These are phyloP conservation scores for Knoxdaviesia capensis DNA, from an alignment of 2,329 filamentous ascomycete species.

Conservation along the genomic window DNA sequence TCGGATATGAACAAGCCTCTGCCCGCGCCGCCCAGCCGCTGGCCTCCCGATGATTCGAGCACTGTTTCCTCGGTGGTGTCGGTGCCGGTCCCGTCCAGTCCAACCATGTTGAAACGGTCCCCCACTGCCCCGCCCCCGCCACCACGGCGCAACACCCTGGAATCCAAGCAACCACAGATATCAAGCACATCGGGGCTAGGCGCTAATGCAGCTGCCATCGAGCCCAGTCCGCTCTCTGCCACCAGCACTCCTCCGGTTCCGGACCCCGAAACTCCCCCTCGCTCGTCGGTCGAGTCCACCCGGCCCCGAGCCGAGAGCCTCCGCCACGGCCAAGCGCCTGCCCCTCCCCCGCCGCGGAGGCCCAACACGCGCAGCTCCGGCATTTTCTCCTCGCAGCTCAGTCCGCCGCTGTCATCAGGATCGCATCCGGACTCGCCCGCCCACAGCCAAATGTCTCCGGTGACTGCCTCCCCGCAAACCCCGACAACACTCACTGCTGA, in stretches of 20 bases:
- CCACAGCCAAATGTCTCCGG: neutral
- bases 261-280: slow-evolving; percentile 19
- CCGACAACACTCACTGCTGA: neutral
- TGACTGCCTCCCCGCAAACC: neutral
- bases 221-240: neutral
- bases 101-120: slow-evolving; percentile 11
- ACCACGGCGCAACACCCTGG: slow-evolving; percentile 16
- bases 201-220: no score
- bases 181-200: no score
- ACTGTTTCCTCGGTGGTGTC: slow-evolving; percentile 23
- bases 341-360: slow-evolving; percentile 34
- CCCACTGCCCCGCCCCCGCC: slow-evolving; percentile 22
- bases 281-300: slow-evolving; percentile 29
- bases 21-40: slow-evolving; percentile 29
- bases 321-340: slow-evolving; percentile 20
- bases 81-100: slow-evolving; percentile 10
- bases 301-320: slow-evolving; percentile 24
- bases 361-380: slow-evolving; percentile 7
- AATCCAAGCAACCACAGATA: slow-evolving; percentile 2
- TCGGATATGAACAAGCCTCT: slow-evolving; percentile 43
- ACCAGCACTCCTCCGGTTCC: slow-evolving; percentile 3
- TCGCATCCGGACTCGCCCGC: slow-evolving; percentile 4
- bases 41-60: slow-evolving; percentile 26
- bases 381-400: no score
- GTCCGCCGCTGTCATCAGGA: slow-evolving; percentile 1